Base-by-base conservation (phyloP, 2,329 filamentous ascomycete genomes). In the Colletotrichum lindemuthianum region DNA sequence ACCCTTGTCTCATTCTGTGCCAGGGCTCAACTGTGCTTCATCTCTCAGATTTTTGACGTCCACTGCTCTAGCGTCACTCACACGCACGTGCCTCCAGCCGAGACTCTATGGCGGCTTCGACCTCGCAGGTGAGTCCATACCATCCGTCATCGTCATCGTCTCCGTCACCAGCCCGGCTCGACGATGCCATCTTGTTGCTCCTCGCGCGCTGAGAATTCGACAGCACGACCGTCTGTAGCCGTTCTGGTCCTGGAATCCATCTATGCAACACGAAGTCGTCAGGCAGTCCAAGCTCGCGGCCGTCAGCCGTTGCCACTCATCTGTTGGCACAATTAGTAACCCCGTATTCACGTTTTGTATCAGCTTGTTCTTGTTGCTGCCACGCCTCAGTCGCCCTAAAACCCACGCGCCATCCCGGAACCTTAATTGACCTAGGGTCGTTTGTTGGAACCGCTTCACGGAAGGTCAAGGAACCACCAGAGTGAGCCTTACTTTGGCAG, bases 361-460 rank as follows among this genome's bases (percentile, higher is more conserved):
- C 54, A 37, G 48, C 48, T 54, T 63, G 37, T 53, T 50, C 48
- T 15, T 15, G 64, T 15, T 53, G 37, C 48, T 58, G 49, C 63
- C 59, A 64, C 60, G 60, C 63, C 48, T 58, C 63, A 53, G 48
- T 59, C 60, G 44, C 43, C 53, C 44, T 48, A 65, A 45, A 16
- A 32, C 59, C 59, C 59, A 64, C 48, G 37, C 63, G 59, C 59
- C 63, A 63, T 66, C 60, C 63, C 63, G 48, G 59, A 66, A 59
- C 63, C 59, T 64, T 66, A 59, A 64, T 54, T 48, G 36, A 66
- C 51, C 52, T 45, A 43, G 40, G 47, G 40, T 44, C 41, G 41
- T 50, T 48, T 59, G 59, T 59, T 44, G 48, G 59, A 66, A 51
- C 59, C 63, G 53, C 53, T 53, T 53, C 52, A 41, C 63, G 59